Evolutionary conservation across 78 protist species (phyloP), one percentile per base, ranked within the genome.

Genomic region (Dictyostelium brefeldianum): DNA sequence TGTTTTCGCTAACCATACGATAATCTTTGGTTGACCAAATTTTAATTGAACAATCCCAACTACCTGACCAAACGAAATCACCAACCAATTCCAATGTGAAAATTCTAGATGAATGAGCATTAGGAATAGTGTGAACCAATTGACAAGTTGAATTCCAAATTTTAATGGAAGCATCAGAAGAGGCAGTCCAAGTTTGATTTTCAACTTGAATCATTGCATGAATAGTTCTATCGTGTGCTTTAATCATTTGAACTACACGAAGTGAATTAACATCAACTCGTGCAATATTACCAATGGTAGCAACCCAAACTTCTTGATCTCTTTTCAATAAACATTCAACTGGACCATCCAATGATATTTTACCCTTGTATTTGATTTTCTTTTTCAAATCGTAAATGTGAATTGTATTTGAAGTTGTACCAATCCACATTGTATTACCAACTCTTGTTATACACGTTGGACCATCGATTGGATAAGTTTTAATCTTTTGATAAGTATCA

Each of bases 51-150:
- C 71, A 48, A 64, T 87, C 93, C 93, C 93, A 87, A 14, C 65
- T 41, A 14, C 93, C 93, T 0, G 93, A 87, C 93, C 93, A 87
- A 25, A 87, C 93, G 56, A 31, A 87, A 36, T 87, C 93, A 65
- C 84, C 84, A 20, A 87, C 93, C 11, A 77, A 73, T 3, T 56
- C 59, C 14, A 87, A 54, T 36, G 70, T 62, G 27, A 87, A 87
- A 59, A 87, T 87, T 56, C 93, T 57, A 77, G 79, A 64, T 0
- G 62, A n/a, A 51, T 87, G 93, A 17, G 93, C 93, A 9, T 83
- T 31, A 22, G 20, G 62, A n/a, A 87, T 87, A 12, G 67, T 64
- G 14, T 48, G 43, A 18, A 87, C 27, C 2, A 50, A 12, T 50
- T 87, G 93, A 27, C 93, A 81, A 22, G 93, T 57, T 25, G 83